Conservation (phyloP, 1,139 yeast species). For the Kazachstania sp. region DNA sequence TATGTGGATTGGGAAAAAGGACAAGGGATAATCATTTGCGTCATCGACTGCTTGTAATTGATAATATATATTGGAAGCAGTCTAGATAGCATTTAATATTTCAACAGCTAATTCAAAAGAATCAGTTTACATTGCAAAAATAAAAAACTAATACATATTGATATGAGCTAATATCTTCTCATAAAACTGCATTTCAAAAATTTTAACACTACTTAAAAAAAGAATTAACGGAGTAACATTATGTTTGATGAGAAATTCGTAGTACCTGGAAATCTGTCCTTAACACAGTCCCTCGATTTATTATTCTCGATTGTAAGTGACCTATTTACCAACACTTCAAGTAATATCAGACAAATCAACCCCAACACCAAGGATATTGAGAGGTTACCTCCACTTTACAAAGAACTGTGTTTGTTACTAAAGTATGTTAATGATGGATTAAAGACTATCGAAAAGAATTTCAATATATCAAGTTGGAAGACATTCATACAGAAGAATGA, state of each 20-base stretch:
- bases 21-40: no score
- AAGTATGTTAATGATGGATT: constrained; percentile 24
- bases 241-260: constrained; percentile 25
- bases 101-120: no score
- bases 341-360: constrained; percentile 1
- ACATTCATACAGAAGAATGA: constrained; percentile 9
- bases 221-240: background rate
- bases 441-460: constrained; percentile 16
- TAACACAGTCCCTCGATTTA: constrained; percentile 24
- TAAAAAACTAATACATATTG: no score
- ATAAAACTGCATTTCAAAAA: no score
- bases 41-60: no score
- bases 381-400: constrained; percentile 11
- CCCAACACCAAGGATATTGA: constrained; percentile 9
- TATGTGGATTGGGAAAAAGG: no score
- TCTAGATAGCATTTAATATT: no score
- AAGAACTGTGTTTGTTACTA: constrained; percentile 13
- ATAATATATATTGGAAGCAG: no score
- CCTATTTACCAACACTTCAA: constrained; percentile 19
- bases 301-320: constrained; percentile 22
- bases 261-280: constrained; percentile 25
- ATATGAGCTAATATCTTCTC: no score
- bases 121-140: no score
- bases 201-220: no score
- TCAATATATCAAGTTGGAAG: constrained; percentile 12